Evolutionary conservation across 2,329 filamentous ascomycete genomes (phyloP).

Genomic region (Graphiopsis chlorocephala): DNA sequence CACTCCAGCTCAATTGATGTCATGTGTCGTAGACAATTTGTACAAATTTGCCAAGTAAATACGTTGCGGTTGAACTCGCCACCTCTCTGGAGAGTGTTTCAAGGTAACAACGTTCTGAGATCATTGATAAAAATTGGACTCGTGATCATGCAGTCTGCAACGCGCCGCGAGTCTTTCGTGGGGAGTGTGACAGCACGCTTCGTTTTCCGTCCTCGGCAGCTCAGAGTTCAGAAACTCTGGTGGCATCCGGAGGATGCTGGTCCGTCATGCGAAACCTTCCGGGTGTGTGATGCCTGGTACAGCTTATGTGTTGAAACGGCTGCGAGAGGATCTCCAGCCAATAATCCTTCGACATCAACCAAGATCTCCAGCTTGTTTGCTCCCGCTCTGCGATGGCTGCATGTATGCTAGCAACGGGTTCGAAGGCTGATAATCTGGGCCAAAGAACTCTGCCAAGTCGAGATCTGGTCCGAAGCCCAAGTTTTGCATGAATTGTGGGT

Average conservation of each 20-base stretch:
- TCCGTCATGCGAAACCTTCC: not conserved
- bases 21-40: not conserved
- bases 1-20: not conserved
- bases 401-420: slow-evolving; percentile 40
- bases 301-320: not conserved
- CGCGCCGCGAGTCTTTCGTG: not conserved
- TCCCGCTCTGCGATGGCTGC: slow-evolving; percentile 23
- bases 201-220: not conserved
- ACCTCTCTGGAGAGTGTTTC: not conserved
- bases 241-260: not conserved
- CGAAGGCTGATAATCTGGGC: slow-evolving; percentile 42
- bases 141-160: not conserved
- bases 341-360: not conserved
- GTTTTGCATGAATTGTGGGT: slow-evolving; percentile 65
- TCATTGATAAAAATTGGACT: not conserved
- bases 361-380: slow-evolving; percentile 8
- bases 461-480: slow-evolving; percentile 63
- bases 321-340: not conserved
- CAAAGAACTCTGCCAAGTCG: slow-evolving; percentile 55
- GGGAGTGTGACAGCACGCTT: not conserved
- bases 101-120: not conserved
- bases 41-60: not conserved
- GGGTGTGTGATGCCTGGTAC: not conserved
- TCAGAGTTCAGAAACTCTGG: not conserved
- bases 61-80: not conserved